Conservation (phyloP, 2,329 filamentous ascomycete species). For the Pseudopyrenochaeta lycopersici region DNA sequence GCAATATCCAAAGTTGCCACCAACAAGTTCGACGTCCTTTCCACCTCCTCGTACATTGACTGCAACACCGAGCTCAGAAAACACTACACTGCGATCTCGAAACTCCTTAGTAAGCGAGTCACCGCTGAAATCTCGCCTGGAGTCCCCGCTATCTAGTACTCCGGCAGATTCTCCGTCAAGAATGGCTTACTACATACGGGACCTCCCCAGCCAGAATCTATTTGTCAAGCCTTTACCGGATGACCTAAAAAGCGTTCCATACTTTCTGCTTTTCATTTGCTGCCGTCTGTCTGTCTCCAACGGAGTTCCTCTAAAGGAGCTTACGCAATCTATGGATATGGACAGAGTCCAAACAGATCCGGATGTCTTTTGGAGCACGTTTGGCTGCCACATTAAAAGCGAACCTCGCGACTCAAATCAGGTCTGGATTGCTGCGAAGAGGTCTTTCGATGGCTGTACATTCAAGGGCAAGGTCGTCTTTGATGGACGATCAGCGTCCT, state of each 20-base stretch:
- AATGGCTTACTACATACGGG: slow-evolving; percentile 33
- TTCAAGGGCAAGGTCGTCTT: slow-evolving; percentile 44
- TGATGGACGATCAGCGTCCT: slow-evolving; percentile 11
- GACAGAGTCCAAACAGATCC: slow-evolving; percentile 12
- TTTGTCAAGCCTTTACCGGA: slow-evolving; percentile 32
- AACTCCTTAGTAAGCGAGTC: background rate
- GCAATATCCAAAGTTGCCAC: slow-evolving; percentile 10
- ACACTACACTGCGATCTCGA: background rate
- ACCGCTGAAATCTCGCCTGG: background rate
- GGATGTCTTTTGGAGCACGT: slow-evolving; percentile 29
- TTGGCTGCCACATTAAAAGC: slow-evolving; percentile 5
- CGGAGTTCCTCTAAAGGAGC: slow-evolving; percentile 14
- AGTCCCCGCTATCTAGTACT: background rate
- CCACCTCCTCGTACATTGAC: too few relatives aligned
- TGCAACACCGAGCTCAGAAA: too few relatives aligned
- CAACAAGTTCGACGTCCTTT: slow-evolving; percentile 25
- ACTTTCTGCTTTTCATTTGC: slow-evolving; percentile 46
- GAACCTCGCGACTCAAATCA: slow-evolving; percentile 16
- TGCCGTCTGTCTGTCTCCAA: slow-evolving; percentile 32
- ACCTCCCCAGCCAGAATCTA: slow-evolving; percentile 37
- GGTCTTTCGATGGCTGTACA: slow-evolving; percentile 36
- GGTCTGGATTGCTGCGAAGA: slow-evolving; percentile 37
- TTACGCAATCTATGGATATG: slow-evolving; percentile 22
- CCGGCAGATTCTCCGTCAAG: slow-evolving; percentile 24
- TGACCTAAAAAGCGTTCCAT: slow-evolving; percentile 29